These are phyloP conservation scores for Beta vulgaris DNA, from an alignment of 148 eudicot species.

Conservation along the genomic window DNA sequence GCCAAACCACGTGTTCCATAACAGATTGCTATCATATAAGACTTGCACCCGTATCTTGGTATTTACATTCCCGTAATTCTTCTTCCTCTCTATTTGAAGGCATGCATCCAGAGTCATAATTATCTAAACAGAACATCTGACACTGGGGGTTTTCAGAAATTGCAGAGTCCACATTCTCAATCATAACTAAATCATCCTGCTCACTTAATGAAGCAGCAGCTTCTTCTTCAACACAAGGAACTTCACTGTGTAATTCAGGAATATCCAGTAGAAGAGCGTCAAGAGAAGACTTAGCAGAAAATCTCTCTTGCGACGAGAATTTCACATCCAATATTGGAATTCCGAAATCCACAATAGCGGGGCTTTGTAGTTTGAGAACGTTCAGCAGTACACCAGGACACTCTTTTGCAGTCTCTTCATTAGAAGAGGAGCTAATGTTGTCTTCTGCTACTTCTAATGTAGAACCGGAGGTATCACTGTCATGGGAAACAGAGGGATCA, in stretches of 20 bases:
- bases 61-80: slow-evolving; percentile 16
- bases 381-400: slow-evolving; percentile 25
- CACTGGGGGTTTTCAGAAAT: slow-evolving; percentile 7
- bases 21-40: slow-evolving; percentile 29
- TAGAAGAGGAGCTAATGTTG: slow-evolving; percentile 10
- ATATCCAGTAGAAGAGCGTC: slow-evolving; percentile 47
- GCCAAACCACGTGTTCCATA: not conserved
- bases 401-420: slow-evolving; percentile 19
- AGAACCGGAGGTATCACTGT: slow-evolving; percentile 8
- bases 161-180: slow-evolving; percentile 25
- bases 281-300: slow-evolving; percentile 32
- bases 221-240: slow-evolving; percentile 24
- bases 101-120: slow-evolving; percentile 22
- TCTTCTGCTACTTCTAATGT: slow-evolving; percentile 14
- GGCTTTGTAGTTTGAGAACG: slow-evolving; percentile 29
- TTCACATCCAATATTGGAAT: slow-evolving; percentile 79
- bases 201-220: slow-evolving; percentile 17
- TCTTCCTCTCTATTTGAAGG: slow-evolving; percentile 24
- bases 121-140: slow-evolving; percentile 37
- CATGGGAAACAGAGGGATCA: slow-evolving; percentile 21
- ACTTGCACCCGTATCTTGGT: slow-evolving; percentile 27
- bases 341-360: slow-evolving; percentile 51
- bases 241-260: slow-evolving; percentile 28
- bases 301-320: slow-evolving; percentile 37
- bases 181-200: slow-evolving; percentile 21